A percentile compares a stretch with the other conserved stretches of the same genome.
Conservation (phyloP, 2,329 filamentous ascomycete species). For the Nemania serpens region DNA sequence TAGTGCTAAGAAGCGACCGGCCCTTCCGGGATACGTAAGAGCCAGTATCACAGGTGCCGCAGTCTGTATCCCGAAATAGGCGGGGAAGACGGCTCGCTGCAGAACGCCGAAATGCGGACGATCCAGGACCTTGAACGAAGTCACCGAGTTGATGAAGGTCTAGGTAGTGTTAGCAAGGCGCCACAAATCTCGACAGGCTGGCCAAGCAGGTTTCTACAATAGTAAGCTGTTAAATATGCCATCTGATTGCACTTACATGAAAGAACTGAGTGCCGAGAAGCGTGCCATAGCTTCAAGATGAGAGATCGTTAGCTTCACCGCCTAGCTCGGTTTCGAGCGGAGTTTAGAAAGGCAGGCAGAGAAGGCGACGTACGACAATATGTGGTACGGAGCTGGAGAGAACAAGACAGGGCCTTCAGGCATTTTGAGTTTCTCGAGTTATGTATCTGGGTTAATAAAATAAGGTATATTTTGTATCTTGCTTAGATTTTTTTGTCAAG, state of each 20-base stretch:
- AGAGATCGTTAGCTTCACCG: conserved; percentile 13
- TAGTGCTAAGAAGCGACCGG: conserved; percentile 11
- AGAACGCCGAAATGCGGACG: conserved; percentile 80
- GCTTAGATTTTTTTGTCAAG: conserved; percentile 4
- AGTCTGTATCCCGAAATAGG: conserved; percentile 88
- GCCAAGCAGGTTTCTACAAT: not conserved
- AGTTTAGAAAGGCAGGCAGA: conserved; percentile 10
- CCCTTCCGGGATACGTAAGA: conserved; percentile 74
- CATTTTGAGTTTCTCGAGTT: conserved; percentile 45
- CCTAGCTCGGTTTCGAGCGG: conserved; percentile 30
- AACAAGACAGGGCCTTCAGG: conserved; percentile 56
- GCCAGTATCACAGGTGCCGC: conserved; percentile 73
- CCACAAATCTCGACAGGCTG: not conserved
- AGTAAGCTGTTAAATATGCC: not conserved
- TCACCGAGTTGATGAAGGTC: conserved; percentile 76
- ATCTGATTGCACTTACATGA: conserved; percentile 59
- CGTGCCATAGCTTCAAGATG: conserved; percentile 72
- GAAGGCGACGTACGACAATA: conserved; percentile 63
- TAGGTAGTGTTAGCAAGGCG: conserved; percentile 40
- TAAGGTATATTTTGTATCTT: not conserved
- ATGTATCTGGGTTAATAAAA: not conserved
- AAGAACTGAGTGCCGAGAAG: conserved; percentile 86
- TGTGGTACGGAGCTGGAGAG: conserved; percentile 74
- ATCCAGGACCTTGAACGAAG: conserved; percentile 77
- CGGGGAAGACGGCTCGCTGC: conserved; percentile 80